Base-by-base conservation (phyloP, 2,329 filamentous ascomycete genomes). In the Penicillium sp. region DNA sequence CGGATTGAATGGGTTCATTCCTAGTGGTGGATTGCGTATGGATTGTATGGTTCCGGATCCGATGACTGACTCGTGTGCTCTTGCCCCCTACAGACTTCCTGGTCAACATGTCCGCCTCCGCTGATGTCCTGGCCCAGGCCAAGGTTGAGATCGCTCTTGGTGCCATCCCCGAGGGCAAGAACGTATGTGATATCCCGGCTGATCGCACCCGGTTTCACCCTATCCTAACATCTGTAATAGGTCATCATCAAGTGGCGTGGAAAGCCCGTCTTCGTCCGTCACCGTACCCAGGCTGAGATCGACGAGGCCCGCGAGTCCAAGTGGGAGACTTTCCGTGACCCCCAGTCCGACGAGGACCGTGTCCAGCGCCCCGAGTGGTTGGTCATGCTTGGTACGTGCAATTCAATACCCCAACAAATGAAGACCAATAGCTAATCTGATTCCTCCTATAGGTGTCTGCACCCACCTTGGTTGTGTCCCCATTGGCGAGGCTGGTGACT, bases 171-270 rank as follows among this genome's bases (percentile, higher is more conserved):
- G 93, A 98, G 84, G 95, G 95, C 86, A 99, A 98, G 90, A 99
- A 99, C 83, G 95, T 93, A 83, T 77, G 89, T 83, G 53, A 55
- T 55, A 42, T n/a, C 14, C 11, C 19, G n/a, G n/a, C 14, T 29
- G 19, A 24, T 48, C 22, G 16, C 14, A 52, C 43, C 29, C 24
- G 37, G 16, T 33, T 45, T 53, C 49, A 16, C 48, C 44, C 37
- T 37, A 39, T 63, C 59, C 59, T 55, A 49, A 55, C 43, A 47
- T 22, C n/a, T 47, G 49, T 24, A 54, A 66, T 72, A 93, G 90
- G 89, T 99, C 77, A 96, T 99, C 79, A 96, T 99, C 85, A 99
- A 99, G 84, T 99, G 95, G 95, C 90, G 95, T 84, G 95, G 95
- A 78, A 99, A 99, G 90, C 95, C 95, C 78, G 92, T 99, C 78